Evolutionary conservation across 306 rosid genomes (phyloP), one percentile per base, ranked within the genome.

Genomic region (Cotoneaster glaucophyllus): DNA sequence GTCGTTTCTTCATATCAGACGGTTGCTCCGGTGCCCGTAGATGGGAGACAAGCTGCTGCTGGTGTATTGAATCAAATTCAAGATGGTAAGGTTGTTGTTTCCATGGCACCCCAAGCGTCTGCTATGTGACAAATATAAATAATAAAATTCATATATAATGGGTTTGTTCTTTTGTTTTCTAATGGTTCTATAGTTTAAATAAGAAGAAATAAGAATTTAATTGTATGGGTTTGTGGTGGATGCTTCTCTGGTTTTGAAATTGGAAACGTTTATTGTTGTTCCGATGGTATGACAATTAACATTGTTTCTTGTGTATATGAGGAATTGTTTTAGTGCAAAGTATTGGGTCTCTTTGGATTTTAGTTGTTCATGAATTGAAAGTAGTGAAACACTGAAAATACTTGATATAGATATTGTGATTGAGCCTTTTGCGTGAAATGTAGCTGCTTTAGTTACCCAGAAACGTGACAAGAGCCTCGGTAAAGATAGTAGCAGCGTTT

Each of bases 1-100:
- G 74, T 69, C 4, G 72, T 77, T 17, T 77, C 86, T 28, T 68
- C 86, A 21, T 83, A 81, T 43, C 86, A 75, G 83, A 79, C 78
- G 24, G 44, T 75, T 70, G 80, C 81, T 2, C 61, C 85, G 70
- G 87, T 77, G 24, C 82, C 65, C 5, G 87, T 77, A 43, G 89
- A 90, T 70, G 84, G 77, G n/a, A 65, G 85, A 73, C 83, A 76
- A 56, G 79, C 81, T 31, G 86, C 71, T 24, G 77, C 67, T 26
- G 72, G 80, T 41, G 80, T 67, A 26, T 37, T 64, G 65, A 85
- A 74, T 79, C 86, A 82, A 64, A 83, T 76, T 77, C 86, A 82
- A 61, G 89, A 87, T 19, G 91, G 83, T 69, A 83, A 82, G 78
- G 83, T 74, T 82, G 82, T 78, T 45, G 56, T 29, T 14, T 68